Evolutionary conservation across 495 filamentous ascomycete species (phyloP), one percentile per base, ranked within the genome.

Genomic region (Aspergillus bridgeri): DNA sequence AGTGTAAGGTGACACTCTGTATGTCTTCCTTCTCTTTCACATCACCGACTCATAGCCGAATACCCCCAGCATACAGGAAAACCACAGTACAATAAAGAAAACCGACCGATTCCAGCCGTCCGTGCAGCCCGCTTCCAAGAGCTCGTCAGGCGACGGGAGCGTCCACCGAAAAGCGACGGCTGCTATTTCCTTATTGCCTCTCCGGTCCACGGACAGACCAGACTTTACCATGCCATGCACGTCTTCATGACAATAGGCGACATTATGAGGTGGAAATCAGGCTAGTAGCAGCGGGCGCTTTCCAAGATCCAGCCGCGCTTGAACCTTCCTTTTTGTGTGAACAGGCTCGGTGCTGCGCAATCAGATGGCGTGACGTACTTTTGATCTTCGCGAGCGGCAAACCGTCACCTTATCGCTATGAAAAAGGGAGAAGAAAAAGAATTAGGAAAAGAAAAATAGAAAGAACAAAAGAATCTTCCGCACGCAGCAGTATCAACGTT

Each of bases 311-410:
- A 29, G 11, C 27, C 27, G 11, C 27, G 27, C 27, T 19, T 42
- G 21, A 19, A n/a, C n/a, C n/a, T n/a, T 51, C 24, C 42, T 52
- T 6, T 20, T 42, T 42, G 33, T 52, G 50, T 52, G 50, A 52
- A 29, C 9, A n/a, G 29, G 19, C 50, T 52, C 29, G 29, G 50
- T n/a, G 43, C 50, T 42, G 50, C 29, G 50, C 29, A 38, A 52
- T 18, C 29, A 13, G 29, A 52, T 29, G 50, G 50, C 29, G 27
- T 43, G 5, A 25, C 8, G 50, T 42, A 52, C 27, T 21, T 42
- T 42, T 52, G 50, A 17, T 17, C 25, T 7, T 27, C 20, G 25
- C 9, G 9, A 9, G 2, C 25, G 29, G 29, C 29, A 22, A 7
- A 23, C 24, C 48, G 18, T 17, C 8, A 25, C n/a, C 13, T 25